Percentiles rank a stretch among this genome's conserved stretches.
These are phyloP conservation scores for Xylariaceae sp. DNA, from an alignment of 2,329 filamentous ascomycete genomes.

Conservation along the genomic window DNA sequence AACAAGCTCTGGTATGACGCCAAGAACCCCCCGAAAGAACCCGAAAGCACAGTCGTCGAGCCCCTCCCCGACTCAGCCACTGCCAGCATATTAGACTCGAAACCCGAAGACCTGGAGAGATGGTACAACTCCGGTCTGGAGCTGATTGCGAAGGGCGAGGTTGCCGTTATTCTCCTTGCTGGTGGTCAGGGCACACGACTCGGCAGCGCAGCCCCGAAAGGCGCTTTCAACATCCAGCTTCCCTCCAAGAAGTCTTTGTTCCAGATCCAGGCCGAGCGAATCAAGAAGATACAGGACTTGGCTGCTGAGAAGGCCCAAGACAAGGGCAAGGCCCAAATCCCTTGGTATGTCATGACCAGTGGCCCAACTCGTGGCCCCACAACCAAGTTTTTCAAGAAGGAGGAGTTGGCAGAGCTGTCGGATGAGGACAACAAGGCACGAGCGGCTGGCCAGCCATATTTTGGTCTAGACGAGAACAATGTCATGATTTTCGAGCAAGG, in stretches of 20 bases:
- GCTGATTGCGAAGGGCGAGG: conserved; percentile 70
- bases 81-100: conserved; percentile 88
- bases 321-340: conserved; percentile 61
- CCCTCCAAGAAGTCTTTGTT: conserved; percentile 92
- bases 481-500: conserved; percentile 95
- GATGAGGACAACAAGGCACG: conserved; percentile 61
- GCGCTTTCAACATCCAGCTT: conserved; percentile 93
- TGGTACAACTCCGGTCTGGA: conserved; percentile 85
- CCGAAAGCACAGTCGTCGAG: conserved; percentile 60
- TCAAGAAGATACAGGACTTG: conserved; percentile 77
- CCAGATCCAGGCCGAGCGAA: conserved; percentile 95
- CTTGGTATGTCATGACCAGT: conserved; percentile 99
- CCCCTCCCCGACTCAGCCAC: conserved; percentile 82
- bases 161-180: conserved; percentile 91
- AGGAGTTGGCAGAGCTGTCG: conserved; percentile 27
- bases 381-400: conserved; percentile 73
- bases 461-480: conserved; percentile 81
- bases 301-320: conserved; percentile 66
- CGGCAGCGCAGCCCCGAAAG: conserved; percentile 93
- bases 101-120: conserved; percentile 68
- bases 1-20: conserved; percentile 81
- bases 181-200: conserved; percentile 93
- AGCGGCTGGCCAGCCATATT: conserved; percentile 53
- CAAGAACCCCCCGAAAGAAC: conserved; percentile 69
- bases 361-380: conserved; percentile 88